These are phyloP conservation scores for Colletotrichum lupini DNA, from an alignment of 2,329 filamentous ascomycete genomes.

Conservation along the genomic window DNA sequence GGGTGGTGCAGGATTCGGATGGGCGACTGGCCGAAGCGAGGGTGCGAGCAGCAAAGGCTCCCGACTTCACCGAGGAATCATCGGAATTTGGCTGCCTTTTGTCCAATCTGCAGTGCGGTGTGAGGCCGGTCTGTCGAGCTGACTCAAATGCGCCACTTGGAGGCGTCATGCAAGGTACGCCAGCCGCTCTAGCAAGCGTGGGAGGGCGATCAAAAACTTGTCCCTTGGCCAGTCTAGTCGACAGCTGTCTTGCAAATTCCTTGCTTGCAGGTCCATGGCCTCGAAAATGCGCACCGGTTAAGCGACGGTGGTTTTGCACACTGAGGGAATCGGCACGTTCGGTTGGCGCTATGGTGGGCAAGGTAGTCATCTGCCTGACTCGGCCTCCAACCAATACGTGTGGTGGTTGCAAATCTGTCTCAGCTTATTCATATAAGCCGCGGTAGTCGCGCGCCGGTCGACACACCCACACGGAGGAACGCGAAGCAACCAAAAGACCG, in stretches of 20 bases:
- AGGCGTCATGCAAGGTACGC: constrained; percentile 41
- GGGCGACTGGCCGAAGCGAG: background rate
- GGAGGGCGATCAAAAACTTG: constrained; percentile 26
- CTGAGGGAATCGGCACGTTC: constrained; percentile 16
- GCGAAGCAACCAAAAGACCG: constrained; percentile 30
- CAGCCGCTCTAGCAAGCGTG: constrained; percentile 17
- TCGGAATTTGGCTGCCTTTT: background rate
- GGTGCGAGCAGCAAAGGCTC: background rate
- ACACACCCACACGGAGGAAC: constrained; percentile 29
- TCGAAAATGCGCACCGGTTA: background rate
- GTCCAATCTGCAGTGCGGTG: constrained; percentile 1
- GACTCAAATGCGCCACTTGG: constrained; percentile 35
- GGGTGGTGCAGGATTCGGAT: background rate
- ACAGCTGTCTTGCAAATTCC: constrained; percentile 23
- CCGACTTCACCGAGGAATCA: background rate
- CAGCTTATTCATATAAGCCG: constrained; percentile 36
- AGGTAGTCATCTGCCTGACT: constrained; percentile 32
- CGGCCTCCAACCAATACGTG: constrained; percentile 18
- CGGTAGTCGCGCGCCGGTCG: constrained; percentile 27
- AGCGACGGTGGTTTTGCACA: background rate
- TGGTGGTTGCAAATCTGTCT: constrained; percentile 33
- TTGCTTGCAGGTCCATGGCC: constrained; percentile 15
- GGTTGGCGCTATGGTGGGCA: constrained; percentile 27
- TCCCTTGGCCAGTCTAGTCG: constrained; percentile 15
- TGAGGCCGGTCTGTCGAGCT: constrained; percentile 15